phyloP scores from a whole-genome alignment of 2,329 filamentous ascomycete genomes.

The Phoma sp. region DNA sequence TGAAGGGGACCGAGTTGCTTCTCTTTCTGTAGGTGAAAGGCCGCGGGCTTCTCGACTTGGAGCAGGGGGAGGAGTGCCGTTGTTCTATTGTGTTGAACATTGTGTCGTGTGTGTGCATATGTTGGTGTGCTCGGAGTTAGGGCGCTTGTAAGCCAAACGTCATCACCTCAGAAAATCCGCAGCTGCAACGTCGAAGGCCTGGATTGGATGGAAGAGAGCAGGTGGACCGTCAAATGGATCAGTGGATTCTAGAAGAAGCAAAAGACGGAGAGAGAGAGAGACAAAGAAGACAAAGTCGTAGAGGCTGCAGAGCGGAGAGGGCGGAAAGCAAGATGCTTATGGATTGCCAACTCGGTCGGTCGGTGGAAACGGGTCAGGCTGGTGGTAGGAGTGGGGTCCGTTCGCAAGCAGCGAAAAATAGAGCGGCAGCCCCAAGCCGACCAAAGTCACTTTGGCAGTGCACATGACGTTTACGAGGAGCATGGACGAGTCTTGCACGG shows the following conservation, averaged over 20 bases:
- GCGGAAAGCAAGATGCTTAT: slow-evolving; percentile 20
- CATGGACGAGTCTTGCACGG: slow-evolving; percentile 37
- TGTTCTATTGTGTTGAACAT: slow-evolving; percentile 29
- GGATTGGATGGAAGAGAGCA: slow-evolving; percentile 3
- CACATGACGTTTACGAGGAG: slow-evolving; percentile 46
- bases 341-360: slow-evolving; percentile 6
- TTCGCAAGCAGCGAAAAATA: slow-evolving; percentile 37
- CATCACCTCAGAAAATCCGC: slow-evolving; percentile 32
- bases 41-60: slow-evolving; percentile 27
- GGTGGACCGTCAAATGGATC: neutral
- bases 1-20: slow-evolving; percentile 46
- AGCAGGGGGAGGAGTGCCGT: slow-evolving; percentile 32
- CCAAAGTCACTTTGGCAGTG: slow-evolving; percentile 23
- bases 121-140: slow-evolving; percentile 20
- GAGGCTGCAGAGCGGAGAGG: slow-evolving; percentile 24
- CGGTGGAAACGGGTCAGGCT: slow-evolving; percentile 26
- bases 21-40: slow-evolving; percentile 36
- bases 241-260: neutral
- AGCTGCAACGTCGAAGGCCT: slow-evolving; percentile 16
- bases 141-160: slow-evolving; percentile 20
- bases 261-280: neutral
- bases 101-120: too few relatives aligned
- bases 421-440: slow-evolving; percentile 28
- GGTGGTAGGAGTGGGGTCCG: slow-evolving; percentile 33
- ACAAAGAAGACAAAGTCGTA: slow-evolving; percentile 29